Base-by-base conservation (phyloP, 495 filamentous ascomycete species). In the Penicillium roqueforti region DNA sequence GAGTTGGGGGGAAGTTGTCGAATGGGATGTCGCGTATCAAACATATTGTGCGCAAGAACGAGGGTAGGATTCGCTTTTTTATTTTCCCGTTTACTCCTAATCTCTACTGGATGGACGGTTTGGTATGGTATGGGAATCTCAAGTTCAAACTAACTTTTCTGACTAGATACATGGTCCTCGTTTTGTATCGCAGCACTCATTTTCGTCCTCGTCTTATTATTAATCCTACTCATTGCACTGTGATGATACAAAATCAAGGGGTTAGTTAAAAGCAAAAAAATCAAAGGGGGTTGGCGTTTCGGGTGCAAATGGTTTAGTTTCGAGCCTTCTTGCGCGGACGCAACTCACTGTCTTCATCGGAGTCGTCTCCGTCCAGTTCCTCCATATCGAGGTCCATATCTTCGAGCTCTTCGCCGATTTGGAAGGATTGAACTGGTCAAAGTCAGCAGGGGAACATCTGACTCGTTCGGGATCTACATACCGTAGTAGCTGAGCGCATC, bases 121-220 rank as follows among this genome's bases (percentile, higher is more conserved):
- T 39, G 46, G 34, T n/a, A 31, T 47, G 26, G 31, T 48, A 55
- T 56, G 57, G 45, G 49, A 53, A 66, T 60, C 53, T 58, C 18
- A 53, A 44, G 28, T 54, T 43, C 16, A 62, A 57, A 51, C 70
- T 75, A 61, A 75, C 57, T 55, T 54, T 65, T 65, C 31, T 25
- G 19, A 50, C 55, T 72, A 89, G 86, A 89, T 76, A 81, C 82
- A 46, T 78, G 85, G 78, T 97, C 91, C 54, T 89, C 90, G 63
- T 97, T 92, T 70, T 97, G 91, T 71, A 96, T 98, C 58, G 89
- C 76, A 13, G 62, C 92, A 14, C 77, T 97, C 58, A 93, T 96
- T 42, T 80, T 90, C 51, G 87, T 93, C 45, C 81, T 97, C 53
- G 84, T 95, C 51, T 72, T 97, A 39, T 70, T 97, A 66, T 78